These are phyloP conservation scores for Crucibulum laeve DNA, from an alignment of 768 basidiomycete genomes.

Conservation along the genomic window DNA sequence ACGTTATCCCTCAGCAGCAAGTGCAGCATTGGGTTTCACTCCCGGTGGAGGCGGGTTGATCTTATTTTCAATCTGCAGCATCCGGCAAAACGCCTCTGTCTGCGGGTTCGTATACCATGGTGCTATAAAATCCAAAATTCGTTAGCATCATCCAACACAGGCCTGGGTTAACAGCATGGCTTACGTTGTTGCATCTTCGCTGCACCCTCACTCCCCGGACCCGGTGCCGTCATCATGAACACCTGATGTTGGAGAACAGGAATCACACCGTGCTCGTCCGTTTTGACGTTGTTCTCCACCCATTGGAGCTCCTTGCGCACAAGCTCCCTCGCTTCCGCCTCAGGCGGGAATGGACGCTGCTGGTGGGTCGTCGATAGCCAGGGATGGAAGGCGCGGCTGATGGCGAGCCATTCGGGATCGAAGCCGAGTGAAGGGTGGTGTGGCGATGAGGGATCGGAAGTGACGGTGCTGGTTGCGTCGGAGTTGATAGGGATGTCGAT, in stretches of 20 bases:
- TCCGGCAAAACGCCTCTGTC: slow-evolving; percentile 77
- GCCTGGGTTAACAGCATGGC: slow-evolving; percentile 16
- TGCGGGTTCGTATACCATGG: slow-evolving; percentile 84
- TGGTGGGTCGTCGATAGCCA: slow-evolving; percentile 54
- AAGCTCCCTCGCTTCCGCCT: slow-evolving; percentile 42
- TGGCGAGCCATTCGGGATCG: slow-evolving; percentile 93
- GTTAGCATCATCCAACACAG: slow-evolving; percentile 20
- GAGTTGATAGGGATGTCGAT: slow-evolving; percentile 47
- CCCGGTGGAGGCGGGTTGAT: too few relatives aligned
- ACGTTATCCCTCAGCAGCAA: too few relatives aligned
- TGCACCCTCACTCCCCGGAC: slow-evolving; percentile 35
- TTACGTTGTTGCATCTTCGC: slow-evolving; percentile 28
- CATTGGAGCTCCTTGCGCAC: slow-evolving; percentile 62
- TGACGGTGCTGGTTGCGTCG: slow-evolving; percentile 5
- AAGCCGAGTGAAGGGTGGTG: slow-evolving; percentile 47
- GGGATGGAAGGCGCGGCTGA: slow-evolving; percentile 81
- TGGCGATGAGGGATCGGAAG: neutral
- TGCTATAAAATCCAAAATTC: slow-evolving; percentile 34
- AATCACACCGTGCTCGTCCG: slow-evolving; percentile 26
- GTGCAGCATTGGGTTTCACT: too few relatives aligned
- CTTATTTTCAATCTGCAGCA: slow-evolving; percentile 78
- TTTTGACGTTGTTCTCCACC: slow-evolving; percentile 56
- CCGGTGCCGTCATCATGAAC: slow-evolving; percentile 67
- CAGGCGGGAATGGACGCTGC: slow-evolving; percentile 59
- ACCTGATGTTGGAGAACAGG: slow-evolving; percentile 54